Conservation (phyloP, 371 early-diverging fungal species). For the Lichtheimia ramosa region DNA sequence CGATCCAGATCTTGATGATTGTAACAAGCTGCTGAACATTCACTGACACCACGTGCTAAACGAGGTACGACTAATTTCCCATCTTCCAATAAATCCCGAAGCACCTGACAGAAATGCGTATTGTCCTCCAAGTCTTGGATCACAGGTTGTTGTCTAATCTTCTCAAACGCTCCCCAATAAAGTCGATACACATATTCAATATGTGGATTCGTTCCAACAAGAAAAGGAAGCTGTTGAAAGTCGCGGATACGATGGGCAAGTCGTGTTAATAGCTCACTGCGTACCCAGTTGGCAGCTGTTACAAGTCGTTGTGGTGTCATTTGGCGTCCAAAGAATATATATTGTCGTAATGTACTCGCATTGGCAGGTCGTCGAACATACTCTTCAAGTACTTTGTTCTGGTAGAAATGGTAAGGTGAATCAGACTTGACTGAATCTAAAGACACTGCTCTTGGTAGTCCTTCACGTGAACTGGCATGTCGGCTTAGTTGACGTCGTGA, state of each 20-base stretch:
- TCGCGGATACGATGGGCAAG: conserved; percentile 90
- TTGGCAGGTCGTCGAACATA: conserved; percentile 78
- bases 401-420: conserved; percentile 84
- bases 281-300: conserved; percentile 85
- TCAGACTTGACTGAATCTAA: conserved; percentile 29
- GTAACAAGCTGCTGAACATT: conserved; percentile 61
- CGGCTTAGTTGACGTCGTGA: too few relatives aligned
- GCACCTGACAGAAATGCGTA: conserved; percentile 67
- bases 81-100: conserved; percentile 70
- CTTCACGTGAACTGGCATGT: not conserved
- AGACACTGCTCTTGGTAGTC: conserved; percentile 13
- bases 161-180: conserved; percentile 92
- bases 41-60: conserved; percentile 82
- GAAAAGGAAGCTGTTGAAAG: conserved; percentile 89
- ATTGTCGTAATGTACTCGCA: conserved; percentile 88
- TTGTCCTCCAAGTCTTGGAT: conserved; percentile 78
- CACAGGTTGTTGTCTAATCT: conserved; percentile 62
- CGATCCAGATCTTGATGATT: conserved; percentile 56
- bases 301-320: conserved; percentile 82
- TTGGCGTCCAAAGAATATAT: conserved; percentile 91
- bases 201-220: conserved; percentile 91
- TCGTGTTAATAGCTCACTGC: conserved; percentile 87
- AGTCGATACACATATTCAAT: conserved; percentile 81
- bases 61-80: conserved; percentile 85
- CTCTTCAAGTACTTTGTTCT: conserved; percentile 85